Evolutionary conservation across 177 flowering plant genomes (phyloP).

Genomic region (Telopea speciosissima): DNA sequence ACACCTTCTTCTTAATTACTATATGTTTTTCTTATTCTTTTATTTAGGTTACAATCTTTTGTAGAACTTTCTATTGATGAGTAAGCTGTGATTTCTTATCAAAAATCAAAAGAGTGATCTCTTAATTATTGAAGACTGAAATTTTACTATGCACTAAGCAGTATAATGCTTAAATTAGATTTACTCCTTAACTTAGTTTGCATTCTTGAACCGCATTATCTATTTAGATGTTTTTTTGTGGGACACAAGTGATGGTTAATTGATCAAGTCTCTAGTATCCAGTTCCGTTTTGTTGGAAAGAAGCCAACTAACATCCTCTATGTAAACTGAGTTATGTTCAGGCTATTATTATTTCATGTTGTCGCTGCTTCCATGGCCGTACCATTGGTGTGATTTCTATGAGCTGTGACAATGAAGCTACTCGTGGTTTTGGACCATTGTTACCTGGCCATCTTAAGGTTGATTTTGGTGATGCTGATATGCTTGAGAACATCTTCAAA

Average conservation of each 20-base stretch:
- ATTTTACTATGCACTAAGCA: too few species aligned
- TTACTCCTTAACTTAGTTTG: not conserved
- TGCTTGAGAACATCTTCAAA: constrained; percentile 80
- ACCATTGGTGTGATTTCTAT: constrained; percentile 88
- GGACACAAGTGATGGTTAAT: not conserved
- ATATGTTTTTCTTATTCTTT: not conserved
- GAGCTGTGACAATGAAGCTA: constrained; percentile 99
- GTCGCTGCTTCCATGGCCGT: constrained; percentile 99
- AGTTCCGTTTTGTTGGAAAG: not conserved
- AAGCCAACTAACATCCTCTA: not conserved
- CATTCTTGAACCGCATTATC: not conserved
- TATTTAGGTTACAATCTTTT: not conserved
- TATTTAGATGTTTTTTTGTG: not conserved
- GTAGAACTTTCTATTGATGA: too few species aligned
- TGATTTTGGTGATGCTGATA: constrained; percentile 80
- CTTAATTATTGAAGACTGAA: too few species aligned
- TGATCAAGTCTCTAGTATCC: not conserved
- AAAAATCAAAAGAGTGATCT: too few species aligned
- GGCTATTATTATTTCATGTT: constrained; percentile 95
- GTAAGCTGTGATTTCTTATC: too few species aligned
- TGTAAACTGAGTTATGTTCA: constrained; percentile 22
- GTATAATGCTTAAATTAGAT: not conserved
- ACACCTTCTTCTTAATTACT: not conserved
- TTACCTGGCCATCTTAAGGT: constrained; percentile 89
- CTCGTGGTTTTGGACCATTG: constrained; percentile 90